Base-by-base conservation (phyloP, 768 basidiomycete species). In the Paxillus involutus region DNA sequence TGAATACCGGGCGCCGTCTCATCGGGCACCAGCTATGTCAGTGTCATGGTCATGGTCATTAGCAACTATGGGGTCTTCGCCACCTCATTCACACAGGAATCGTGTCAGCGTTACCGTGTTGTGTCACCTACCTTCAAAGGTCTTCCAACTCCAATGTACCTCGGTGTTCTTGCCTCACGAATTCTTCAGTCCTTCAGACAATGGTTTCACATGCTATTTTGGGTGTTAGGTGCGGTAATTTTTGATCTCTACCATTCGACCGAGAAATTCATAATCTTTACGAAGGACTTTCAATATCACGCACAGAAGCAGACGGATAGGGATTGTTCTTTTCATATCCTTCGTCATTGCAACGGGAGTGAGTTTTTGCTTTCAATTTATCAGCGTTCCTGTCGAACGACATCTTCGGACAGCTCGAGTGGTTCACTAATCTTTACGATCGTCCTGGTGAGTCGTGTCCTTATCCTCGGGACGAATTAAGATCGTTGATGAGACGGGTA, bases 21-120 rank as follows among this genome's bases (percentile, higher is more conserved):
- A 59, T 17, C 13, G n/a, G 17, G 4, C 40, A 24, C 16, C 47
- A 71, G 69, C 33, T 70, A 70, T 66, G 40, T 64, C 40, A 84
- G 81, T 63, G 71, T 84, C 29, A 13, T 73, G 4, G 73, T 75
- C 42, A 72, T 86, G 55, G 68, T 73, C 9, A 49, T 83, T 47
- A 82, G 79, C 57, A 85, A 79, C 63, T 75, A 80, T 53, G 84
- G 83, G 12, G 86, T 82, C 63, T 87, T 88, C 62, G 75, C 75
- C 54, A n/a, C n/a, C n/a, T n/a, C n/a, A n/a, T n/a, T n/a, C n/a
- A n/a, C n/a, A n/a, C n/a, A n/a, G n/a, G n/a, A n/a, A n/a, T n/a
- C n/a, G n/a, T n/a, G n/a, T n/a, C n/a, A n/a, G n/a, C n/a, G n/a
- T n/a, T n/a, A n/a, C n/a, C n/a, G n/a, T n/a, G n/a, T n/a, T n/a